phyloP scores from a whole-genome alignment of 257 asterid species.

The Forsythia viridissima region DNA sequence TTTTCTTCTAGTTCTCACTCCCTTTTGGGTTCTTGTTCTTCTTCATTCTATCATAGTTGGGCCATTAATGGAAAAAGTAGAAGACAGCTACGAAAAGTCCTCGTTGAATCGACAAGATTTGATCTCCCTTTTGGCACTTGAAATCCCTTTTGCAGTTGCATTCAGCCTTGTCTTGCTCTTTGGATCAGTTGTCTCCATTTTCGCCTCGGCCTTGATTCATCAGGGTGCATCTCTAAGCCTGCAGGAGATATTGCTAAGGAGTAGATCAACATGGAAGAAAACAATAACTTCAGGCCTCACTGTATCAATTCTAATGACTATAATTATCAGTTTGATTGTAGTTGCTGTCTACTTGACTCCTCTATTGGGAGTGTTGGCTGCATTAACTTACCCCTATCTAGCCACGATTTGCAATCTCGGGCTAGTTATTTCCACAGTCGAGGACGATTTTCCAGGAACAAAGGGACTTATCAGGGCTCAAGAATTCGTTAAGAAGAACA shows the following conservation, averaged over 20 bases:
- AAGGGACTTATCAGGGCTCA: neutral
- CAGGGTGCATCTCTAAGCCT: constrained; percentile 1
- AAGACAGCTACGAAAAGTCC: constrained; percentile 20
- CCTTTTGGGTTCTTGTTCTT: constrained; percentile 1
- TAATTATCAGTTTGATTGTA: neutral
- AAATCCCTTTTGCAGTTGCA: constrained; percentile 25
- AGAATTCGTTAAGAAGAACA: constrained; percentile 1
- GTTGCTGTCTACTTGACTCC: constrained; percentile 3
- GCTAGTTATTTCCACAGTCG: constrained; percentile 19
- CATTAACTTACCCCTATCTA: constrained; percentile 13
- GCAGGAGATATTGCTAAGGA: constrained; percentile 14
- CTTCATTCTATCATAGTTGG: constrained; percentile 11
- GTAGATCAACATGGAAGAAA: constrained; percentile 17
- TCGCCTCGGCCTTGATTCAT: constrained; percentile 10
- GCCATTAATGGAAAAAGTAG: constrained; percentile 11
- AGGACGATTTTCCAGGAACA: neutral
- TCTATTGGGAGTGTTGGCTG: constrained; percentile 7
- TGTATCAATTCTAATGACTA: neutral
- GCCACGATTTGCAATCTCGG: constrained; percentile 12
- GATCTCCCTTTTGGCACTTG: constrained; percentile 19
- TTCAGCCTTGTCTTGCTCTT: constrained; percentile 17
- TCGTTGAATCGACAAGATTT: constrained; percentile 8
- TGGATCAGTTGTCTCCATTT: constrained; percentile 22
- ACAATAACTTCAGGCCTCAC: constrained; percentile 5
- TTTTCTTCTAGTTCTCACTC: neutral